Evolutionary conservation across 305 asterid species (phyloP), one percentile per base, ranked within the genome.

Genomic region (Stenogyne calaminthoides): DNA sequence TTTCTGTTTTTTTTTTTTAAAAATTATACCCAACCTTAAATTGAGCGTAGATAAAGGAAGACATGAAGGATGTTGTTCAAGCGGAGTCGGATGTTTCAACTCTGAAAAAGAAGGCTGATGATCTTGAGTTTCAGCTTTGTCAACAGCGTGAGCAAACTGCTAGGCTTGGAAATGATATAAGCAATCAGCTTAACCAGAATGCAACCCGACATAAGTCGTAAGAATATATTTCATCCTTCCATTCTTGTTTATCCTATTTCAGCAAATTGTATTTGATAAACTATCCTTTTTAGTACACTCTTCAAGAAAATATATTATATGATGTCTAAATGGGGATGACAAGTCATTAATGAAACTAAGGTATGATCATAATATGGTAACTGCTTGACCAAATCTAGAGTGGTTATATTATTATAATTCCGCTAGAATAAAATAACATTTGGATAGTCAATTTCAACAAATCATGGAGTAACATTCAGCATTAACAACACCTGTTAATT

Each of bases 41-140:
- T 69, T 75, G 74, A 55, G 36, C 72, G 72, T 72, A 93, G 98
- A 72, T 76, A 80, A 91, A 80, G 88, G 87, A 77, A 67, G 88
- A 89, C 66, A 75, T 91, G 77, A 88, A 86, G 67, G 96, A 87
- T 77, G 85, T 93, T 72, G 84, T 81, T 85, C 89, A 68, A 77
- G 86, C 78, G 36, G 99, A 93, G 83, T 84, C 78, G 34, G 89
- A 87, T 55, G 83, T 88, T 72, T 64, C 37, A 49, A 76, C 70
- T 71, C 82, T 92, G 74, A 88, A 83, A 74, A 89, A 87, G 82
- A 88, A 77, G 76, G 91, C 91, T 61, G 88, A 78, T 77, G 95
- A 88, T 82, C 93, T 92, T 62, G 91, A 86, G 37, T 61, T 66
- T 68, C 92, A 86, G 80, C 84, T 90, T 73, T 77, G 63, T 83